Percentiles rank a stretch among this genome's conserved stretches.
Evolutionary conservation across 352 stramenopile species (phyloP).

Genomic region (Globisporangium emineosum): DNA sequence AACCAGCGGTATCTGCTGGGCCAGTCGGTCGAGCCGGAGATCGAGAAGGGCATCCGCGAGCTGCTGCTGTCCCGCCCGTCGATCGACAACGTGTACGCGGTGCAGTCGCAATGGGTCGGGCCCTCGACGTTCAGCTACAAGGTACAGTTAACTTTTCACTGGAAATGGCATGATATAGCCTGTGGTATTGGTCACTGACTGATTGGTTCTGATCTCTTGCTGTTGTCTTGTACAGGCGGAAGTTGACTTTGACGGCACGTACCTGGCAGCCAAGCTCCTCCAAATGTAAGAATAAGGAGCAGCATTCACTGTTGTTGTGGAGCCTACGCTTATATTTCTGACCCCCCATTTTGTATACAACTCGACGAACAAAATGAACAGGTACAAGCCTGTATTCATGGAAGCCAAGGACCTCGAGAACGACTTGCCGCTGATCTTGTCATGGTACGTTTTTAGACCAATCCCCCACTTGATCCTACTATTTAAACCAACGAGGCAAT

Average conservation of each 20-base stretch:
- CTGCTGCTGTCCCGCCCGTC: conserved; percentile 79
- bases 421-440: conserved; percentile 92
- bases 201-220: background rate
- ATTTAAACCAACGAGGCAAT: background rate
- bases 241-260: conserved; percentile 99
- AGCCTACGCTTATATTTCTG: background rate
- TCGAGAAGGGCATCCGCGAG: conserved; percentile 80
- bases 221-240: conserved; percentile 75
- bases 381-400: conserved; percentile 93
- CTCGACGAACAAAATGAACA: conserved; percentile 12
- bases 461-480: background rate
- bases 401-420: conserved; percentile 89
- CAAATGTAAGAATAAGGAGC: conserved; percentile 52
- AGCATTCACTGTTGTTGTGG: background rate
- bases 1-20: conserved; percentile 97
- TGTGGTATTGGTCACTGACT: background rate
- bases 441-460: conserved; percentile 63
- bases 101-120: conserved; percentile 98
- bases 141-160: conserved; percentile 38
- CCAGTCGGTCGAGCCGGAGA: conserved; percentile 93
- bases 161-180: too few relatives aligned
- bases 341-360: background rate
- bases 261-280: conserved; percentile 93
- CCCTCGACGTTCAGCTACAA: conserved; percentile 99
- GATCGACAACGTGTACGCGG: conserved; percentile 93